A percentile compares a stretch with the other conserved stretches of the same genome.
Conservation (phyloP, 2,329 filamentous ascomycete genomes). For the Diplocarpon rosae region DNA sequence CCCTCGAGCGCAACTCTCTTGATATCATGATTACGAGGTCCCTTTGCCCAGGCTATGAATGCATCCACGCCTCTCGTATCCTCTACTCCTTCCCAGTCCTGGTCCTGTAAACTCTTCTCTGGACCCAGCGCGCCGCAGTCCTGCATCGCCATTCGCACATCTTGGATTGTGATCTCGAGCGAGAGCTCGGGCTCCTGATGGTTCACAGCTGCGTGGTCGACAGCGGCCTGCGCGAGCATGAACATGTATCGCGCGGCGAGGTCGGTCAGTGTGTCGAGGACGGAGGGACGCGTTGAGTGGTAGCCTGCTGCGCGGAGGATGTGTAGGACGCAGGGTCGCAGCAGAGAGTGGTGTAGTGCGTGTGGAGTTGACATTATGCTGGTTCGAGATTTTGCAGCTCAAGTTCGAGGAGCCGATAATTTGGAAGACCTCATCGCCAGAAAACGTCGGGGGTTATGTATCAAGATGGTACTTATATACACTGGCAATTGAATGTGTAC, state of each 20-base stretch:
- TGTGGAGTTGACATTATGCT: conserved; percentile 32
- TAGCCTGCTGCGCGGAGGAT: conserved; percentile 88
- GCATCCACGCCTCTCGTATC: conserved; percentile 67
- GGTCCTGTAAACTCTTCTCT: conserved; percentile 53
- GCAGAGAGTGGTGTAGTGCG: conserved; percentile 60
- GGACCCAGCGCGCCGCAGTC: conserved; percentile 68
- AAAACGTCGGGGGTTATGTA: not conserved
- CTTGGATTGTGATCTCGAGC: conserved; percentile 54
- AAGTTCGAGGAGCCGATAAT: conserved; percentile 13
- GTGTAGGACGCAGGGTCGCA: conserved; percentile 80
- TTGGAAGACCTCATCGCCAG: conserved; percentile 21
- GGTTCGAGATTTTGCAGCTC: conserved; percentile 9
- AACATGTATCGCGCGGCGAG: conserved; percentile 72
- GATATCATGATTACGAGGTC: conserved; percentile 67
- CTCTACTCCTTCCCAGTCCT: conserved; percentile 54
- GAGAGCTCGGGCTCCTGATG: conserved; percentile 56
- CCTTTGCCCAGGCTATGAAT: conserved; percentile 70
- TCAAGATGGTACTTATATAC: not conserved
- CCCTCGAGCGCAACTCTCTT: conserved; percentile 68
- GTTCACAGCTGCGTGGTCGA: conserved; percentile 48
- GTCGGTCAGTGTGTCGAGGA: conserved; percentile 76
- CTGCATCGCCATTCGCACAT: conserved; percentile 77
- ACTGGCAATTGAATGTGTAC: not conserved
- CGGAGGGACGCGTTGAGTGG: conserved; percentile 68
- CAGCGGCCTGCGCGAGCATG: conserved; percentile 62